Conservation (phyloP, 768 basidiomycete genomes). For the Leccinellum albellum region DNA sequence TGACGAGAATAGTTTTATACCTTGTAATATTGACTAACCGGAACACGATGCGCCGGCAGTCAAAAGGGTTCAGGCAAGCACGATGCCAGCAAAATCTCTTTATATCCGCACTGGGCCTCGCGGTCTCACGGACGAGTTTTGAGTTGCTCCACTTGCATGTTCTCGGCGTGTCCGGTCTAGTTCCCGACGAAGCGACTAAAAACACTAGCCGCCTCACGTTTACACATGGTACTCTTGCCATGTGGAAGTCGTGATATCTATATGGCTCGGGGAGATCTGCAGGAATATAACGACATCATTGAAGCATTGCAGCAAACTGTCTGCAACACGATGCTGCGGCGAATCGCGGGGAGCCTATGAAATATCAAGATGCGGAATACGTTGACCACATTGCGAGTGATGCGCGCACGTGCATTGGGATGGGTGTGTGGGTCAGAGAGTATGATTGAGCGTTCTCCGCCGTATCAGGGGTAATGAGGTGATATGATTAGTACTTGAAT, state of each 20-base stretch:
- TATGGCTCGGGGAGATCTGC: neutral
- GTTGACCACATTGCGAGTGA: neutral
- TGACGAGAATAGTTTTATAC: neutral
- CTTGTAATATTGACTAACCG: neutral
- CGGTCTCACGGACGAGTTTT: slow-evolving; percentile 6
- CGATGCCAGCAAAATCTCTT: neutral
- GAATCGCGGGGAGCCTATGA: neutral
- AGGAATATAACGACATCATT: slow-evolving; percentile 3
- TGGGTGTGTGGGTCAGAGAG: neutral
- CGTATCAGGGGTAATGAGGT: slow-evolving; percentile 6
- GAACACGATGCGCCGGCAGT: neutral
- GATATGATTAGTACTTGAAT: slow-evolving; percentile 1
- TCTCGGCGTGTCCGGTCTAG: slow-evolving; percentile 1
- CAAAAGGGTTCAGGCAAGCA: slow-evolving; percentile 3
- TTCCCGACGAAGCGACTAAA: slow-evolving; percentile 1
- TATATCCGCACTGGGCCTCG: slow-evolving; percentile 3
- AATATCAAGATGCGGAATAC: neutral
- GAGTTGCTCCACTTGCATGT: neutral
- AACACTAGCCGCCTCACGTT: too few species aligned
- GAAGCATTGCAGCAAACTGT: neutral
- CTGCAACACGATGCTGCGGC: slow-evolving; percentile 4
- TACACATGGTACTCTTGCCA: too few species aligned
- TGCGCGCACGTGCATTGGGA: too few species aligned
- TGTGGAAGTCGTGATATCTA: neutral
- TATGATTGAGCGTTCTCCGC: neutral